phyloP scores from a whole-genome alignment of 106 monocot species.

The Dendrobium huoshanense region DNA sequence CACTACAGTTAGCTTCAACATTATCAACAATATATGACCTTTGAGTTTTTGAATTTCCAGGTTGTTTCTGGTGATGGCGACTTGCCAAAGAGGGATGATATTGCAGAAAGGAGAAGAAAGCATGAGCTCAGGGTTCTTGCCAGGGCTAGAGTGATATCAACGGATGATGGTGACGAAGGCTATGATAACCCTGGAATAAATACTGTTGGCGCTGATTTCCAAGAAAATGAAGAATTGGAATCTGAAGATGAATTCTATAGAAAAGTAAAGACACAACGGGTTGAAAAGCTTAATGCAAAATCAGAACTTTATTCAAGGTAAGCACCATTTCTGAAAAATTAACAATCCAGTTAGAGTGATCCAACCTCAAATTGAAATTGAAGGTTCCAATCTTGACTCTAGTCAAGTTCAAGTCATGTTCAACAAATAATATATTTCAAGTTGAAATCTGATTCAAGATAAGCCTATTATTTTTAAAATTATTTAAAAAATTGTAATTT shows the following conservation, averaged over 20 bases:
- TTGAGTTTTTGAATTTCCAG: conserved; percentile 15
- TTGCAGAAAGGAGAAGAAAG: conserved; percentile 88
- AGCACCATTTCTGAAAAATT: background rate
- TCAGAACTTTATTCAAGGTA: conserved; percentile 50
- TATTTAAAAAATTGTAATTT: no score
- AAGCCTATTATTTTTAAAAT: no score
- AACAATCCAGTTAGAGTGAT: background rate
- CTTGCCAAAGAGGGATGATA: conserved; percentile 75
- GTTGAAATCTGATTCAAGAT: no score
- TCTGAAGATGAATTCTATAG: conserved; percentile 85
- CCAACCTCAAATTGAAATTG: background rate
- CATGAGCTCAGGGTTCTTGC: conserved; percentile 70
- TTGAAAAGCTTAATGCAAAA: conserved; percentile 48
- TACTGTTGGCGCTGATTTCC: conserved; percentile 5
- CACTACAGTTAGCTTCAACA: no score
- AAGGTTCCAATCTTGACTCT: no score
- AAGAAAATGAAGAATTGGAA: conserved; percentile 17
- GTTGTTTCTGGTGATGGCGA: conserved; percentile 88
- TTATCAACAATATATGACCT: background rate
- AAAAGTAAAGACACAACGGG: conserved; percentile 52
- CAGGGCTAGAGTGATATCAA: conserved; percentile 29
- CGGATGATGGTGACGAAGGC: conserved; percentile 20
- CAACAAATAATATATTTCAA: no score
- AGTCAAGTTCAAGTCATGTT: no score
- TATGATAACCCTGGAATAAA: conserved; percentile 13